A percentile compares a stretch with the other conserved stretches of the same genome.
Conservation (phyloP, 2,329 filamentous ascomycete species). For the Cercospora sojina region DNA sequence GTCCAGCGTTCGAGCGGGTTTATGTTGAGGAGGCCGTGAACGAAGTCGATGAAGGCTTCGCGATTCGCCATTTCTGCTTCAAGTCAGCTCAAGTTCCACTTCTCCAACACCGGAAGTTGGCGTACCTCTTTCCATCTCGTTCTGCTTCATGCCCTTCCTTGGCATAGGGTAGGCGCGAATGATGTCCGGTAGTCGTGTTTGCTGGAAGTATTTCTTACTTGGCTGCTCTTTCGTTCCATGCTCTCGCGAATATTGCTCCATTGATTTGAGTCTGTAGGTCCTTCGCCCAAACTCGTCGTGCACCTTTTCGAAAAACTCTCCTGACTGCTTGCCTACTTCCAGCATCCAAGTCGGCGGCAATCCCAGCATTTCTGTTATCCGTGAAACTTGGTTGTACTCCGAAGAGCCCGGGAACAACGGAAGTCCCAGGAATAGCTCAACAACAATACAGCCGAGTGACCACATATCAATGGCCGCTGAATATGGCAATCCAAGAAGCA, state of each 20-base stretch:
- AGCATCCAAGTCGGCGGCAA: constrained; percentile 98
- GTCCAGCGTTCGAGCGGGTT: constrained; percentile 97
- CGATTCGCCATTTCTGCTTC: constrained; percentile 93
- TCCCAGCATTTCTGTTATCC: constrained; percentile 97
- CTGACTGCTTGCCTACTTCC: constrained; percentile 96
- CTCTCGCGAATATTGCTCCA: constrained; percentile 96
- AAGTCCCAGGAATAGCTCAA: constrained; percentile 91
- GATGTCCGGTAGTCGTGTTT: constrained; percentile 90
- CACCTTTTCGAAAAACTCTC: constrained; percentile 93
- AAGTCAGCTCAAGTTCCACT: constrained; percentile 23
- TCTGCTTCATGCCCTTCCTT: constrained; percentile 98
- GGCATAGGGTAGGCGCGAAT: constrained; percentile 98
- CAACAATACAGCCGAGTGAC: constrained; percentile 97
- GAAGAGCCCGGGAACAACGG: constrained; percentile 95
- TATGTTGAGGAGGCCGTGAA: constrained; percentile 86
- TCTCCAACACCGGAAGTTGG: constrained; percentile 9
- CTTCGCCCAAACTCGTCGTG: constrained; percentile 90
- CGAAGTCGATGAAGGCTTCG: constrained; percentile 96
- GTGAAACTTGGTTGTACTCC: constrained; percentile 96
- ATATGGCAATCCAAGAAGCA: constrained; percentile 91
- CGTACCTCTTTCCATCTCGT: constrained; percentile 91
- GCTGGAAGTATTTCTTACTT: constrained; percentile 99
- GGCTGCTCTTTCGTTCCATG: constrained; percentile 97
- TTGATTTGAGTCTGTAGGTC: constrained; percentile 88
- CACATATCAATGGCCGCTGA: constrained; percentile 99